Evolutionary conservation across 2,329 filamentous ascomycete species (phyloP).

Genomic region (Pyrenochaeta sp.): DNA sequence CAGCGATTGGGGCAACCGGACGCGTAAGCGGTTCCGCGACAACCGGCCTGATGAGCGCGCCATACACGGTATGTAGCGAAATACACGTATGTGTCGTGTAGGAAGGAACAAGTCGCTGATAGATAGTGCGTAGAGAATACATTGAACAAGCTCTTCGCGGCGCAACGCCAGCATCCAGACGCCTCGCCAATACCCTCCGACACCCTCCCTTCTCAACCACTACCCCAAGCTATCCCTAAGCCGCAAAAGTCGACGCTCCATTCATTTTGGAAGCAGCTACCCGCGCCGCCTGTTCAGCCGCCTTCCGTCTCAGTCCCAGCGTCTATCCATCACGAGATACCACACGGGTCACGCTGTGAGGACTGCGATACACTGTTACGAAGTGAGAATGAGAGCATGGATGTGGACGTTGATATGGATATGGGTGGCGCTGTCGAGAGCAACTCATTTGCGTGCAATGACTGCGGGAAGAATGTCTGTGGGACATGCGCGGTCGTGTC

Average conservation of each 20-base stretch:
- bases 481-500: conserved; percentile 53
- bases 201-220: conserved; percentile 19
- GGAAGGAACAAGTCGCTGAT: background rate
- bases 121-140: conserved; percentile 51
- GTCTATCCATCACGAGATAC: conserved; percentile 8
- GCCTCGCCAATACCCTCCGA: conserved; percentile 40
- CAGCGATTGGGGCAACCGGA: conserved; percentile 62
- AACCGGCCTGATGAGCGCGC: conserved; percentile 64
- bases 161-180: conserved; percentile 49
- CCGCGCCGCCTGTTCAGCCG: conserved; percentile 40
- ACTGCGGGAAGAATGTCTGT: conserved; percentile 53
- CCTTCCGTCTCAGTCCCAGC: conserved; percentile 23
- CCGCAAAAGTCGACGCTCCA: conserved; percentile 57
- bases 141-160: conserved; percentile 55
- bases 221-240: conserved; percentile 14
- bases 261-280: conserved; percentile 55
- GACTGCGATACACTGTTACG: conserved; percentile 54
- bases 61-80: conserved; percentile 59
- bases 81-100: background rate
- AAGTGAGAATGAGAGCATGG: conserved; percentile 44
- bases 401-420: conserved; percentile 51
- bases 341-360: conserved; percentile 48
- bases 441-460: conserved; percentile 47
- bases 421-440: conserved; percentile 26
- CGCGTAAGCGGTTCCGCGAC: conserved; percentile 66